Evolutionary conservation across 164 flowering plant species (phyloP).

Genomic region (Kingdonia uniflora): DNA sequence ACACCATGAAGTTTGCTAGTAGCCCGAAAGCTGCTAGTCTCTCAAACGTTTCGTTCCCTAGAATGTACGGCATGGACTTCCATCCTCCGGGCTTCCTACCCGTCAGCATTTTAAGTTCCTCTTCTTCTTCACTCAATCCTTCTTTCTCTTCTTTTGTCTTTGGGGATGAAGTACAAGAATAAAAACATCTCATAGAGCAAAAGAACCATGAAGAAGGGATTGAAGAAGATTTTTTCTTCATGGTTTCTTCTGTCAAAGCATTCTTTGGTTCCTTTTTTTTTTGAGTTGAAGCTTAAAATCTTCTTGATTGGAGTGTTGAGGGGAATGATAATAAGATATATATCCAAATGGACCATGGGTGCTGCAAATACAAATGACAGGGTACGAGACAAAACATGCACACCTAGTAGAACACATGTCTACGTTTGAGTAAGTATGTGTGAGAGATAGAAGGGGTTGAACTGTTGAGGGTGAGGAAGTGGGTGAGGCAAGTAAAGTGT

Average conservation of each 20-base stretch:
- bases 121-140: not conserved
- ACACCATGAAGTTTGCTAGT: constrained; percentile 54
- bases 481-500: too few species aligned
- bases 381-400: too few species aligned
- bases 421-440: too few species aligned
- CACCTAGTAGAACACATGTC: too few species aligned
- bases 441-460: too few species aligned
- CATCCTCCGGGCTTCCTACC: constrained; percentile 30
- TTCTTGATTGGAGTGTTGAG: too few species aligned
- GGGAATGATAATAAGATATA: not conserved
- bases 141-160: not conserved
- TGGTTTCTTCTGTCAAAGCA: not conserved
- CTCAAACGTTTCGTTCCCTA: constrained; percentile 80
- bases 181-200: constrained; percentile 9
- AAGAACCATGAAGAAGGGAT: not conserved
- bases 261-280: too few species aligned
- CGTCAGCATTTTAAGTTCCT: not conserved
- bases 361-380: not conserved
- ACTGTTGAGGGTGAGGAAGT: too few species aligned
- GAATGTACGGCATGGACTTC: constrained; percentile 30
- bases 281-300: too few species aligned
- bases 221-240: not conserved
- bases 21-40: constrained; percentile 61
- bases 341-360: constrained; percentile 4
- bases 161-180: not conserved